Evolutionary conservation across 192 early-diverging fungal genomes (phyloP).

Genomic region (Coemansia sp.): DNA sequence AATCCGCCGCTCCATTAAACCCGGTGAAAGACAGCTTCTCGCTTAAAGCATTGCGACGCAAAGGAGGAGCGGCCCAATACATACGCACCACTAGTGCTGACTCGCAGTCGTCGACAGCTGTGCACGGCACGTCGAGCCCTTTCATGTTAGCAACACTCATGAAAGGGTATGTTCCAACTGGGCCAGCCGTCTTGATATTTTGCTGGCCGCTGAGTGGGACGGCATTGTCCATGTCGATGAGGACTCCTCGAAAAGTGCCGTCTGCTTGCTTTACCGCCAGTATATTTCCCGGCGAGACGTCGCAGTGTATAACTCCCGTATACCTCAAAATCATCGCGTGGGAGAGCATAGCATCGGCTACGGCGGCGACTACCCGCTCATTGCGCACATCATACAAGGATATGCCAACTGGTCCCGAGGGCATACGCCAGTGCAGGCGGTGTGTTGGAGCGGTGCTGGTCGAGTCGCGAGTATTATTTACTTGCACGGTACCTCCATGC

Average conservation of each 20-base stretch:
- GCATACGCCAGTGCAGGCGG: slow-evolving; percentile 48
- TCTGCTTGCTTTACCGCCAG: slow-evolving; percentile 29
- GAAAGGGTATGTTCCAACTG: slow-evolving; percentile 45
- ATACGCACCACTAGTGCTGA: slow-evolving; percentile 36
- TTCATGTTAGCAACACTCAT: slow-evolving; percentile 53
- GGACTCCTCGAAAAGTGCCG: slow-evolving; percentile 38
- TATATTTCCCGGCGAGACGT: slow-evolving; percentile 52
- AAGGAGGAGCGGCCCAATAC: slow-evolving; percentile 28
- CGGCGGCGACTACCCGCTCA: slow-evolving; percentile 35
- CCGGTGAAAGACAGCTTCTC: not conserved
- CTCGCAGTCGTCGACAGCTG: slow-evolving; percentile 51
- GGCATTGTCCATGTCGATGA: slow-evolving; percentile 51
- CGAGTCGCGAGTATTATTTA: slow-evolving; percentile 28
- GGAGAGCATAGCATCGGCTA: slow-evolving; percentile 46
- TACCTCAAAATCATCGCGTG: slow-evolving; percentile 29
- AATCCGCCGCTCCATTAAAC: no score
- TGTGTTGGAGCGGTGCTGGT: not conserved
- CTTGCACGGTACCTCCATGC: slow-evolving; percentile 42
- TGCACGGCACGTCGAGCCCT: slow-evolving; percentile 48
- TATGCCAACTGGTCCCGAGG: slow-evolving; percentile 34
- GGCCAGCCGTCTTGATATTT: slow-evolving; percentile 25
- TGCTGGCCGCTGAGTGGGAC: slow-evolving; percentile 13
- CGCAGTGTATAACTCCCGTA: slow-evolving; percentile 40
- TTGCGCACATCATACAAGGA: slow-evolving; percentile 26
- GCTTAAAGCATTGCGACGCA: slow-evolving; percentile 29